Evolutionary conservation across 352 stramenopile genomes (phyloP).

Genomic region (Pythium oligandrum): DNA sequence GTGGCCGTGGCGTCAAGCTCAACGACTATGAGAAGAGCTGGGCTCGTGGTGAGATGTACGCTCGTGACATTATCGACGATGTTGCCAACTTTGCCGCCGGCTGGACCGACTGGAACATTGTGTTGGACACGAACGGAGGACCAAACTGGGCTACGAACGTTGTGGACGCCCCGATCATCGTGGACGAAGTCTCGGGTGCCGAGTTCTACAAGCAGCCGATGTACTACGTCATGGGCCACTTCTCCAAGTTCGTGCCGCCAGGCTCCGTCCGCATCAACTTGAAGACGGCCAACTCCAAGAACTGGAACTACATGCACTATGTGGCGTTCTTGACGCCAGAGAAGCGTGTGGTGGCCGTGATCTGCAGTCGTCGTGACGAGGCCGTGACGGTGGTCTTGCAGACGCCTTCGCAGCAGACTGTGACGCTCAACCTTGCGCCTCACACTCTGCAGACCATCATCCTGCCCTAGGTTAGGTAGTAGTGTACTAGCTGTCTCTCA

Average conservation of each 20-base stretch:
- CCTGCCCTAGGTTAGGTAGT: not conserved
- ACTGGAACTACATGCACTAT: not conserved
- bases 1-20: constrained; percentile 35
- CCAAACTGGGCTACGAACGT: constrained; percentile 62
- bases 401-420: not conserved
- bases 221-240: constrained; percentile 71
- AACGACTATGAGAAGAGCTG: constrained; percentile 35
- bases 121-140: constrained; percentile 53
- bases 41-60: constrained; percentile 63
- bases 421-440: not conserved
- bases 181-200: constrained; percentile 36
- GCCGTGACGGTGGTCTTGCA: not conserved
- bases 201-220: constrained; percentile 77
- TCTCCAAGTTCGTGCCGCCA: constrained; percentile 59
- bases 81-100: constrained; percentile 58
- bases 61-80: constrained; percentile 82
- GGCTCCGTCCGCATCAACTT: constrained; percentile 30
- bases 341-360: not conserved
- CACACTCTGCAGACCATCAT: not conserved
- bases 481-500: no score
- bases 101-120: constrained; percentile 86
- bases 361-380: not conserved
- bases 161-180: constrained; percentile 58
- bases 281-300: not conserved
- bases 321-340: constrained; percentile 1